Conservation (phyloP, 441 rosid species). For the Erodium moschatum region DNA sequence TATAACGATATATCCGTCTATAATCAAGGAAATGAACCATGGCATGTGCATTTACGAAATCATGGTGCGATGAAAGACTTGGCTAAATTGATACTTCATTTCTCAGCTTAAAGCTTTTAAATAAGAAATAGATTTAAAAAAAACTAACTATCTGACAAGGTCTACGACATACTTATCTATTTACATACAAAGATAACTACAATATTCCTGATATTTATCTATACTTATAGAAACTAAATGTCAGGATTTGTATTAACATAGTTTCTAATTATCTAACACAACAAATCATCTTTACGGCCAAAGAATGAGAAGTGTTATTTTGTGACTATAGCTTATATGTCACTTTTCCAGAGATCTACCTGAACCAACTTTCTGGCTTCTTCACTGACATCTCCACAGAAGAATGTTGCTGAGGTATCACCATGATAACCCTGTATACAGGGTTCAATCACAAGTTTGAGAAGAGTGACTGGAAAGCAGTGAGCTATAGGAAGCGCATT, state of each 20-base stretch:
- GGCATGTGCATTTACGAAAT: neutral
- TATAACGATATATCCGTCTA: no score
- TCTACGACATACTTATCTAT: no score
- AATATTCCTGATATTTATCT: no score
- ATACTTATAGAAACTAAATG: no score
- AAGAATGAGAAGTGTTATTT: neutral
- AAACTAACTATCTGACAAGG: no score
- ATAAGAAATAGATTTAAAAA: no score
- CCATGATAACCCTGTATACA: constrained; percentile 72
- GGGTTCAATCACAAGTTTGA: neutral
- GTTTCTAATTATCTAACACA: neutral
- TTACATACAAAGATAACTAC: no score
- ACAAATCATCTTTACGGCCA: neutral
- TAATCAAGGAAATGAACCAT: no score
- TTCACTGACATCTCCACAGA: constrained; percentile 72
- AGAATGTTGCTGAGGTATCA: constrained; percentile 87
- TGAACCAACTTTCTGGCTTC: constrained; percentile 66
- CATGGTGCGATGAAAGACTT: neutral
- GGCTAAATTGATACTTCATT: no score
- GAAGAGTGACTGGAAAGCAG: neutral
- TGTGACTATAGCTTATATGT: neutral
- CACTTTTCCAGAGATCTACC: constrained; percentile 30
- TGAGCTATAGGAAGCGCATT: neutral
- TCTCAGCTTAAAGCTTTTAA: no score
- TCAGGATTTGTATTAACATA: no score